phyloP scores from a whole-genome alignment of 352 stramenopile species.

The Phytophthora litchii region DNA sequence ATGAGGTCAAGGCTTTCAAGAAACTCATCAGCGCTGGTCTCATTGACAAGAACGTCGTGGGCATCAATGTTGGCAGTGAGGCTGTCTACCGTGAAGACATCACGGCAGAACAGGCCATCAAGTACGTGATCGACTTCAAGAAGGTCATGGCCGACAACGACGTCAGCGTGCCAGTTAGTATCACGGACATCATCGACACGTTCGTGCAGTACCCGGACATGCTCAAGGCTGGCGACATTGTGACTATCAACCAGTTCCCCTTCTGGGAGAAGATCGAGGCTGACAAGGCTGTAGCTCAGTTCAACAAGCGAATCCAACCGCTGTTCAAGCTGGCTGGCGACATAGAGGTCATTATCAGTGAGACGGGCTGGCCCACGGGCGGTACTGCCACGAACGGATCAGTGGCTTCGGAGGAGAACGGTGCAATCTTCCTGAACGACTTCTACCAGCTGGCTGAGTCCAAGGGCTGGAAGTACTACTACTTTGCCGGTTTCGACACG shows the following conservation, averaged over 20 bases:
- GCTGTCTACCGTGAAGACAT: slow-evolving; percentile 83
- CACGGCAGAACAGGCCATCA: slow-evolving; percentile 65
- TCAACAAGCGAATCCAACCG: slow-evolving; percentile 74
- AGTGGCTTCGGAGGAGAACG: slow-evolving; percentile 55
- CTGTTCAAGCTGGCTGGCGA: slow-evolving; percentile 64
- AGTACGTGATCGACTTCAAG: slow-evolving; percentile 81
- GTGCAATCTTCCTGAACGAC: slow-evolving; percentile 75
- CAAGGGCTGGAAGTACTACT: slow-evolving; percentile 88
- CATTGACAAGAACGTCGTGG: slow-evolving; percentile 83
- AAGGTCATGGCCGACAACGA: slow-evolving; percentile 63
- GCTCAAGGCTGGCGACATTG: slow-evolving; percentile 72
- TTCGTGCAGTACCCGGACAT: slow-evolving; percentile 82
- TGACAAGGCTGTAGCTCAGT: slow-evolving; percentile 63
- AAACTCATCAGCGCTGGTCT: slow-evolving; percentile 58
- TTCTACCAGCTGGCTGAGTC: slow-evolving; percentile 70
- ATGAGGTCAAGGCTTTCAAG: slow-evolving; percentile 70
- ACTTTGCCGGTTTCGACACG: slow-evolving; percentile 87
- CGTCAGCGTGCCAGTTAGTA: slow-evolving; percentile 65
- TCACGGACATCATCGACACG: slow-evolving; percentile 85
- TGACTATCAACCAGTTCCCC: slow-evolving; percentile 87
- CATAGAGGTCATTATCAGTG: slow-evolving; percentile 83
- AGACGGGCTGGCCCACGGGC: slow-evolving; percentile 81
- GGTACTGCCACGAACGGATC: slow-evolving; percentile 71
- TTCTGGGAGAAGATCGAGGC: slow-evolving; percentile 81
- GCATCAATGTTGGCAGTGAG: slow-evolving; percentile 86